Evolutionary conservation across 257 asterid species (phyloP).

Genomic region (Orobanche coerulescens): DNA sequence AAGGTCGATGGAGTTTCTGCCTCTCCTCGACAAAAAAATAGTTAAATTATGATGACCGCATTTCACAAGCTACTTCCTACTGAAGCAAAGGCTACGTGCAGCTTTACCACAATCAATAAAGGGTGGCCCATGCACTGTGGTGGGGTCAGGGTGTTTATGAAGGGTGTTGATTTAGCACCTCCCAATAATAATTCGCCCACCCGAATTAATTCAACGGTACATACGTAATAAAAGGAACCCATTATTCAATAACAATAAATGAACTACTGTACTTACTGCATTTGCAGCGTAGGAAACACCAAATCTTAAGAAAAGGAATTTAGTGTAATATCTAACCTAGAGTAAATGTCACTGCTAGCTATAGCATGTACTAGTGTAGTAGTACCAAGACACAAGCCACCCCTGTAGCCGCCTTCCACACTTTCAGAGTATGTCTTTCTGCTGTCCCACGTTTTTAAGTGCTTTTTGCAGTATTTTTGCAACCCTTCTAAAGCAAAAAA

Average conservation of each 20-base stretch:
- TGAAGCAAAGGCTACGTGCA: too few relatives aligned
- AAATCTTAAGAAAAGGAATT: not conserved
- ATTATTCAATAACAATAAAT: not conserved
- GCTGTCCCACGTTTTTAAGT: conserved; percentile 26
- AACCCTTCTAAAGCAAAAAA: conserved; percentile 34
- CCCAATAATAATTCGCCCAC: not conserved
- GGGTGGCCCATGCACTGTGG: too few relatives aligned
- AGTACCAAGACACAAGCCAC: conserved; percentile 2
- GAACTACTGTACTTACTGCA: not conserved
- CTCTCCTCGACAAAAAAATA: too few relatives aligned
- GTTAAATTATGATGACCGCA: too few relatives aligned
- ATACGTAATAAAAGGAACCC: not conserved
- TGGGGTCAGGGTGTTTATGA: too few relatives aligned
- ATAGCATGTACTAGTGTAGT: too few relatives aligned
- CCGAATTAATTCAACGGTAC: not conserved
- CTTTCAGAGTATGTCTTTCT: conserved; percentile 26
- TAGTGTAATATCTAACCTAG: conserved; percentile 18
- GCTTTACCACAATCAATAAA: too few relatives aligned
- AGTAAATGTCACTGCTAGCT: too few relatives aligned
- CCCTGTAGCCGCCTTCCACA: conserved; percentile 29
- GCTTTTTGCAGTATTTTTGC: conserved; percentile 14
- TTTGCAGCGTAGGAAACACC: conserved; percentile 12
- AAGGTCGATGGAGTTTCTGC: too few relatives aligned
- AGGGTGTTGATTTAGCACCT: too few relatives aligned
- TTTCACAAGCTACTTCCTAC: too few relatives aligned